These are phyloP conservation scores for Hanseniaspora guilliermondii DNA, from an alignment of 805 yeast genomes.

Conservation along the genomic window DNA sequence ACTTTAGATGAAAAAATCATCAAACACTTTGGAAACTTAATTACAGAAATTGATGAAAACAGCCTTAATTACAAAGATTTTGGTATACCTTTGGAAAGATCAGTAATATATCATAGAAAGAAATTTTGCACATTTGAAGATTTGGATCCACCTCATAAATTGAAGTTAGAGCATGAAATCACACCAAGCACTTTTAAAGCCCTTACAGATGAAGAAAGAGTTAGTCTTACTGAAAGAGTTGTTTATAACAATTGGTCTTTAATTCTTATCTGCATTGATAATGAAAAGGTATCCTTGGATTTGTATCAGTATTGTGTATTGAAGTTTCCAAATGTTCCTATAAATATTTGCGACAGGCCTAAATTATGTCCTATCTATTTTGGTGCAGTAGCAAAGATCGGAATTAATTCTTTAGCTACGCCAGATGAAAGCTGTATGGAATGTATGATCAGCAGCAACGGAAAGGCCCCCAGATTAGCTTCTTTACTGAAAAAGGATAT, in stretches of 20 bases:
- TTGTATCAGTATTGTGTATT: conserved; percentile 20
- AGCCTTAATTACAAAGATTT: neutral
- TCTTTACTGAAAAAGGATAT: conserved; percentile 25
- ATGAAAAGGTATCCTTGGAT: conserved; percentile 18
- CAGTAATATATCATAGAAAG: neutral
- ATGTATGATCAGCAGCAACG: conserved; percentile 24
- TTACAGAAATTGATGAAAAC: neutral
- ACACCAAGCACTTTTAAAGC: conserved; percentile 1
- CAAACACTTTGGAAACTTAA: neutral
- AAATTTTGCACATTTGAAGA: conserved; percentile 1
- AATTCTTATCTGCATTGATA: conserved; percentile 25
- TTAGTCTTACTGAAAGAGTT: neutral
- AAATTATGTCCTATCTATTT: conserved; percentile 27
- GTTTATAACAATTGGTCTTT: conserved; percentile 20
- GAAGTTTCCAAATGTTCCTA: conserved; percentile 20
- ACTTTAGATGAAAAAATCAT: neutral
- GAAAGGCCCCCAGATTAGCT: conserved; percentile 26
- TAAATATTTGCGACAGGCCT: conserved; percentile 30
- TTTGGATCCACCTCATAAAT: neutral
- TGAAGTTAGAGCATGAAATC: neutral
- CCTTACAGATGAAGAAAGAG: neutral
- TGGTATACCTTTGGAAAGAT: neutral
- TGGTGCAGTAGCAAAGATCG: conserved; percentile 25
- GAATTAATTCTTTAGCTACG: conserved; percentile 16
- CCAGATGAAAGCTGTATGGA: conserved; percentile 13